Evolutionary conservation across 2,329 filamentous ascomycete genomes (phyloP), one percentile per base, ranked within the genome.

Genomic region (Neodidymelliopsis sp.): DNA sequence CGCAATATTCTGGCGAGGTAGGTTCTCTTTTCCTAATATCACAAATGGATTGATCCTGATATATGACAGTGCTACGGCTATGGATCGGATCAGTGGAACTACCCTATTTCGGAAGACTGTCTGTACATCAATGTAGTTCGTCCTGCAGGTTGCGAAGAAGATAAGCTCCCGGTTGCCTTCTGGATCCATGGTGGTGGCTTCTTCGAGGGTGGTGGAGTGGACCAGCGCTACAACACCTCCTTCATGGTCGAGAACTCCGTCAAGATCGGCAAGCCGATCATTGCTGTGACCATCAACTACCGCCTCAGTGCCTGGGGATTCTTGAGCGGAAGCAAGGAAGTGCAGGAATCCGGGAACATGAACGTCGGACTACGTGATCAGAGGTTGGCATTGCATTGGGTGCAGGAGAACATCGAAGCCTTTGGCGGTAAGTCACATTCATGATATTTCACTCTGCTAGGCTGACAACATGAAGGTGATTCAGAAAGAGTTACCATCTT

Each of bases 301-400:
- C 79, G 87, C 10, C 75, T 89, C 28, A 62, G 60, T 46, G 58
- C 63, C 13, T 79, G 90, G 60, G 89, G 89, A 0, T 91, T 93
- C 65, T 69, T 89, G 18, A 78, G 81, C 19, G 65, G 66, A 29
- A 65, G 62, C 15, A 53, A 70, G 33, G 67, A 71, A 39, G 51
- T 70, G 19, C 41, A 54, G 6, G 51, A 66, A n/a, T 56, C 48
- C 10, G 85, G 83, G 11, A 72, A 77, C 46, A 69, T 78, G 53
- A 73, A 78, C 29, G 57, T 78, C n/a, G 77, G 76, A 12, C 63
- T 79, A 2, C 64, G 70, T 22, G 77, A 80, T 54, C 77, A 79
- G 55, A 67, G 76, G n/a, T 52, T 77, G 15, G 77, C 75, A 1
- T 43, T 80, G 31, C 74, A 76, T 15, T 79, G 76, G 75, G 62